Conservation (phyloP, 176 grass and related monocot genomes). For the Eremochloa ophiuroides region DNA sequence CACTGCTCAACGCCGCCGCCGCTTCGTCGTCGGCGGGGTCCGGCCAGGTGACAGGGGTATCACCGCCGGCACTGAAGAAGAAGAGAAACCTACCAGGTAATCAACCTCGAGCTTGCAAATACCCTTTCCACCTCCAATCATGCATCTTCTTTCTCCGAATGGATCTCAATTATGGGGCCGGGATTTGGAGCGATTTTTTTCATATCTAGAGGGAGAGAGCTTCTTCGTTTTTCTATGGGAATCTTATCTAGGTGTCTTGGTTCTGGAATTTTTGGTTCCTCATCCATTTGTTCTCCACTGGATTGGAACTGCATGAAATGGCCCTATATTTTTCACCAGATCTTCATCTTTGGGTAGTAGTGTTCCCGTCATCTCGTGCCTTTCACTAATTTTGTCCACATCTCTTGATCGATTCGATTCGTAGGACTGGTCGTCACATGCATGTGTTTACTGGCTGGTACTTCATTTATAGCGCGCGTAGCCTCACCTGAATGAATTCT, state of each 20-base stretch:
- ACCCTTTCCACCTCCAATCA: conserved; percentile 11
- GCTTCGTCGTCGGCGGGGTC: conserved; percentile 12
- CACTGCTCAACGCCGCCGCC: conserved; percentile 7
- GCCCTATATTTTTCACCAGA: conserved; percentile 24
- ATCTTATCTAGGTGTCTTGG: conserved; percentile 19
- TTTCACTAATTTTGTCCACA: conserved; percentile 4
- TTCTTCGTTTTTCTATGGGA: background rate
- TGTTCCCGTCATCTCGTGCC: conserved; percentile 3
- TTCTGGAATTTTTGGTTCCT: conserved; percentile 2
- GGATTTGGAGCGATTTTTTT: conserved; percentile 7
- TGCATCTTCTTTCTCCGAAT: conserved; percentile 24
- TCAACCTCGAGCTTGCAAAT: conserved; percentile 29
- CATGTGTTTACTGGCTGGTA: background rate
- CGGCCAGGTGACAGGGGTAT: background rate
- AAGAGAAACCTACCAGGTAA: conserved; percentile 92
- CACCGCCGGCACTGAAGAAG: conserved; percentile 69
- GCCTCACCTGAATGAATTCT: conserved; percentile 30
- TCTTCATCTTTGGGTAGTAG: conserved; percentile 12
- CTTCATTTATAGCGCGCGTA: conserved; percentile 40
- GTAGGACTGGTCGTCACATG: conserved; percentile 26
- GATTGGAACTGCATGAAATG: conserved; percentile 29
- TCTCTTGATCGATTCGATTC: conserved; percentile 19
- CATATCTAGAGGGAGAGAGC: background rate
- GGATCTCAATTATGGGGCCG: background rate
- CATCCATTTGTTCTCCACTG: background rate